phyloP scores from a whole-genome alignment of 176 grass and related monocot genomes.

The Oryza meridionalis region DNA sequence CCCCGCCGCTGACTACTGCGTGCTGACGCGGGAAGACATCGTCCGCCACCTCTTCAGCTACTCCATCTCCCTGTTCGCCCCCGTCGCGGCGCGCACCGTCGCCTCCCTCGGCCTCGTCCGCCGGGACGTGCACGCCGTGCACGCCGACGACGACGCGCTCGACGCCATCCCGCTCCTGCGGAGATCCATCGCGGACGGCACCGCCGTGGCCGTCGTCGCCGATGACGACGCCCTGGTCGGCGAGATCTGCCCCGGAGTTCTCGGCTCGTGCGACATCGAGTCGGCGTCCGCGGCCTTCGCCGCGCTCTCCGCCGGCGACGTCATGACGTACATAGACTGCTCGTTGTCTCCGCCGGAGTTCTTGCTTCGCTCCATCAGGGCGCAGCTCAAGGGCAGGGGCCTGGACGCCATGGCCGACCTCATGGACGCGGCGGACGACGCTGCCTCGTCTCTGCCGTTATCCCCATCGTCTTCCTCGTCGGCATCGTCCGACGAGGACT shows the following conservation, averaged over 20 bases:
- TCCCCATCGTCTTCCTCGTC: constrained; percentile 28
- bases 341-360: constrained; percentile 47
- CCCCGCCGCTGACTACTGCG: constrained; percentile 40
- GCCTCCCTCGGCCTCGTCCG: constrained; percentile 65
- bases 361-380: constrained; percentile 44
- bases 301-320: constrained; percentile 52
- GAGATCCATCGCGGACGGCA: constrained; percentile 38
- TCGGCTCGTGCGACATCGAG: constrained; percentile 51
- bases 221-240: constrained; percentile 53
- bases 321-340: constrained; percentile 61
- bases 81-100: constrained; percentile 52
- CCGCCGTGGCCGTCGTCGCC: constrained; percentile 64
- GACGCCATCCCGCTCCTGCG: constrained; percentile 55
- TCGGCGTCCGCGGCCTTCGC: constrained; percentile 43
- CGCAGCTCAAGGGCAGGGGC: constrained; percentile 44
- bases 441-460: neutral
- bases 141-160: constrained; percentile 50
- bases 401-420: constrained; percentile 54
- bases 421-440: constrained; percentile 43
- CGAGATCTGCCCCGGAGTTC: constrained; percentile 61
- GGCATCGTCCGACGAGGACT: constrained; percentile 62
- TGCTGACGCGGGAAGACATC: constrained; percentile 80
- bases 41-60: constrained; percentile 74
- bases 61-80: constrained; percentile 63
- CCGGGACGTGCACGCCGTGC: constrained; percentile 47